These are phyloP conservation scores for Cercospora zeina DNA, from an alignment of 2,329 filamentous ascomycete genomes.

Conservation along the genomic window DNA sequence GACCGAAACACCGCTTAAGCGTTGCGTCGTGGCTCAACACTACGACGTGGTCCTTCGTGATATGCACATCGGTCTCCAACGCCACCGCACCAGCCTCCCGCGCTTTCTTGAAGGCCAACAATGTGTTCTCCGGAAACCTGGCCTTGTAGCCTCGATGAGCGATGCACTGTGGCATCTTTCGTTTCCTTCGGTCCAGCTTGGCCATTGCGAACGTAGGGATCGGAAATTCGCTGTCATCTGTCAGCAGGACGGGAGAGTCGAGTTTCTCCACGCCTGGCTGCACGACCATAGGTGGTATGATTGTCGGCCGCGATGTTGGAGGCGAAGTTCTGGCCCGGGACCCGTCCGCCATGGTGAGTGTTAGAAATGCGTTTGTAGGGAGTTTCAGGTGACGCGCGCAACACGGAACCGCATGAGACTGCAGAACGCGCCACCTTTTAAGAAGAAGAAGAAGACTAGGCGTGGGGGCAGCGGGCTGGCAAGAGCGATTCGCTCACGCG, in stretches of 20 bases:
- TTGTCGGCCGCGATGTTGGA: slow-evolving; percentile 17
- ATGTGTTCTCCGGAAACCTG: slow-evolving; percentile 79
- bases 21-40: slow-evolving; percentile 70
- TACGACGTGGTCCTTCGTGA: slow-evolving; percentile 78
- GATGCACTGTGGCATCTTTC: slow-evolving; percentile 66
- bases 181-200: slow-evolving; percentile 30
- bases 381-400: background rate
- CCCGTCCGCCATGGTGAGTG: background rate
- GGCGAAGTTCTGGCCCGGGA: slow-evolving; percentile 6
- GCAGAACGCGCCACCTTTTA: background rate
- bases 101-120: slow-evolving; percentile 74
- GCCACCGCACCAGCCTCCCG: slow-evolving; percentile 74
- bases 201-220: slow-evolving; percentile 30
- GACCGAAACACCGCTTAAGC: slow-evolving; percentile 78
- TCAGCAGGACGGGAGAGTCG: slow-evolving; percentile 30
- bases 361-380: background rate
- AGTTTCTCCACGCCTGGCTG: slow-evolving; percentile 38
- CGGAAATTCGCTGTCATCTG: slow-evolving; percentile 32
- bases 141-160: slow-evolving; percentile 79
- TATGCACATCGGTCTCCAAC: slow-evolving; percentile 83
- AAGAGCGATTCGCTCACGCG: background rate
- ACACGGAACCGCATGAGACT: background rate
- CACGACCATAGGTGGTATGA: slow-evolving; percentile 35
- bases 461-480: background rate
- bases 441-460: background rate